Evolutionary conservation across 1,139 yeast species (phyloP).

Genomic region (Williopsis jadinii): DNA sequence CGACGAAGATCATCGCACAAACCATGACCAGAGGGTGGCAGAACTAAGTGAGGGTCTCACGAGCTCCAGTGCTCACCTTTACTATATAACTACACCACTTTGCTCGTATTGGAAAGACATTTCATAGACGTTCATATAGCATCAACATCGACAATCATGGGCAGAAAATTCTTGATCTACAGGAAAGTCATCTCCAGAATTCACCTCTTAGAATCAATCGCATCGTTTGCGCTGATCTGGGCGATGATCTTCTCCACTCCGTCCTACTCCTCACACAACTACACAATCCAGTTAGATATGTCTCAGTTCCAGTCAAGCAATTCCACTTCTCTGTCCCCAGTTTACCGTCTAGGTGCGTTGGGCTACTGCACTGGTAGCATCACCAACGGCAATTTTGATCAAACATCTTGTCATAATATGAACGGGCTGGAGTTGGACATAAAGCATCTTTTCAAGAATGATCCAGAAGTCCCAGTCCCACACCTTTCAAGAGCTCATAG

Average conservation of each 20-base stretch:
- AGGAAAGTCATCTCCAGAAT: not conserved
- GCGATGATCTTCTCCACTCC: conserved; percentile 1
- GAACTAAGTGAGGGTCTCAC: too few species aligned
- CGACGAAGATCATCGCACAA: too few species aligned
- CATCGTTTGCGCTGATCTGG: not conserved
- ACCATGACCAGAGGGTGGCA: too few species aligned
- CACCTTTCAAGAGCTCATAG: not conserved
- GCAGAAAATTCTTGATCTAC: not conserved
- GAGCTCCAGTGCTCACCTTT: too few species aligned
- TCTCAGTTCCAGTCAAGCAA: not conserved
- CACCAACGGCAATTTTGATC: not conserved
- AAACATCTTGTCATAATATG: not conserved
- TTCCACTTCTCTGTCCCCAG: not conserved
- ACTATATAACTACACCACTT: too few species aligned
- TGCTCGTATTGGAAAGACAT: not conserved
- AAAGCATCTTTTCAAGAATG: not conserved
- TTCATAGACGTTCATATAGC: too few species aligned
- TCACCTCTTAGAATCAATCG: not conserved
- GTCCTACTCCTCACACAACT: not conserved
- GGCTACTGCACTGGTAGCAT: conserved; percentile 1
- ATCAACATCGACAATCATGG: not conserved
- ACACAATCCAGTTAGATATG: not conserved
- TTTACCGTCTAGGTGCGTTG: conserved; percentile 1
- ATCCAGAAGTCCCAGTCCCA: not conserved
- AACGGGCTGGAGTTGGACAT: not conserved